Evolutionary conservation across 495 filamentous ascomycete genomes (phyloP), one percentile per base, ranked within the genome.

Genomic region (Trypethelium eluteriae): DNA sequence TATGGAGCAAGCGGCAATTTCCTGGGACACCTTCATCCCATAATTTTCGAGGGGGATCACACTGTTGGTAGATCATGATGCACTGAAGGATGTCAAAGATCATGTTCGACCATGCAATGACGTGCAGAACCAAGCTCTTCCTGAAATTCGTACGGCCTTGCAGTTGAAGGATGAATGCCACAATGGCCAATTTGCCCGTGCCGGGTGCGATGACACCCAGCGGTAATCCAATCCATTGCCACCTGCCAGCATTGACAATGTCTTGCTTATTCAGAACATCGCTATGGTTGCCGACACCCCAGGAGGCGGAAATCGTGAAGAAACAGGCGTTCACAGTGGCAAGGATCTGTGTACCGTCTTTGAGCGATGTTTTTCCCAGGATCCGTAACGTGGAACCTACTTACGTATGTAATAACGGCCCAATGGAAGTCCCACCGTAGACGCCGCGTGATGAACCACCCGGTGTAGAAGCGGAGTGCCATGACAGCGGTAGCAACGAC

Each of bases 11-110:
- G 18, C 16, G 11, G 64, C 64, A 66, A 34, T 53, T 66, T 41
- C 64, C 64, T 38, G 56, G 34, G 4, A 66, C 36, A 49, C 64
- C 62, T 35, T 38, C 50, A 61, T 66, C 36, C 64, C 64, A 66
- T 35, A 66, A 18, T 35, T 62, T 66, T 59, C 34, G 34, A 38
- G 64, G 16, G 10, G 64, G 64, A 32, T 34, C 38, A 36, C 64
- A 66, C 53, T 66, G 64, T 39, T 63, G 36, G 14, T 38, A 49
- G 32, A 66, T 62, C 32, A 66, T 16, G 32, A 39, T 59, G 38
- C 56, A 39, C 53, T 66, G 49, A 49, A 66, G 11, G 14, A 49
- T 61, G 34, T 66, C 59, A 10, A 66, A 18, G 35, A 66, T 39
- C 38, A 59, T 18, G 36, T 66, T 53, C 14, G 34, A 25, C 34